Conservation (phyloP, 768 basidiomycete genomes). For the Termitomyces sp. region DNA sequence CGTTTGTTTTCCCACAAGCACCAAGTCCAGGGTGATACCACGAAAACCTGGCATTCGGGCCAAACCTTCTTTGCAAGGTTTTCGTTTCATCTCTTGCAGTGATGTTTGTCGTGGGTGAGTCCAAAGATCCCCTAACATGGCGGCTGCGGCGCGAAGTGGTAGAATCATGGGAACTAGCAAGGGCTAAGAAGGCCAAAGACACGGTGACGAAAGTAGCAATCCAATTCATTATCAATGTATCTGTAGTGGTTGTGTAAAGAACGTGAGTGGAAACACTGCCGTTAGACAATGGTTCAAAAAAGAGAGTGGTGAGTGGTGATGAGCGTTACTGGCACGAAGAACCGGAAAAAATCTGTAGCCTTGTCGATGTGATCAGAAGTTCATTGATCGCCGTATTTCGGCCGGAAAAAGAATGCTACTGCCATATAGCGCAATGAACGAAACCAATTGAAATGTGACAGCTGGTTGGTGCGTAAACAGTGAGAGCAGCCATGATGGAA, state of each 20-base stretch:
- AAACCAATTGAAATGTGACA: background rate
- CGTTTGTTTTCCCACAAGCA: background rate
- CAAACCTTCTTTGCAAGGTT: background rate
- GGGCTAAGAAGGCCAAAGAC: background rate
- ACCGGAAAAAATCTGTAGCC: background rate
- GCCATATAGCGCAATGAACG: background rate
- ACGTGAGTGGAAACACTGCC: background rate
- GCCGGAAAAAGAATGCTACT: background rate
- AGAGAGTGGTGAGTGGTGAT: background rate
- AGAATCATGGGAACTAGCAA: background rate
- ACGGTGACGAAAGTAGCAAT: background rate
- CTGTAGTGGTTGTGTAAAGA: background rate
- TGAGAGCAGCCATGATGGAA: background rate
- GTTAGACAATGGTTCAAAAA: background rate
- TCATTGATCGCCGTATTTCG: background rate
- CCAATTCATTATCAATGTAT: background rate
- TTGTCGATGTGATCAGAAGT: background rate
- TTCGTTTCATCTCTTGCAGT: background rate
- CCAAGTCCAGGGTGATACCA: background rate
- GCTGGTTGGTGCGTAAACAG: background rate
- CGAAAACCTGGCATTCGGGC: background rate
- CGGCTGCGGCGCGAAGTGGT: background rate
- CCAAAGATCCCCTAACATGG: background rate
- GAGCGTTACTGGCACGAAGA: background rate
- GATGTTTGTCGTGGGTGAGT: background rate